phyloP scores from a whole-genome alignment of 2,329 filamentous ascomycete genomes.

The Xylariaceae sp. region DNA sequence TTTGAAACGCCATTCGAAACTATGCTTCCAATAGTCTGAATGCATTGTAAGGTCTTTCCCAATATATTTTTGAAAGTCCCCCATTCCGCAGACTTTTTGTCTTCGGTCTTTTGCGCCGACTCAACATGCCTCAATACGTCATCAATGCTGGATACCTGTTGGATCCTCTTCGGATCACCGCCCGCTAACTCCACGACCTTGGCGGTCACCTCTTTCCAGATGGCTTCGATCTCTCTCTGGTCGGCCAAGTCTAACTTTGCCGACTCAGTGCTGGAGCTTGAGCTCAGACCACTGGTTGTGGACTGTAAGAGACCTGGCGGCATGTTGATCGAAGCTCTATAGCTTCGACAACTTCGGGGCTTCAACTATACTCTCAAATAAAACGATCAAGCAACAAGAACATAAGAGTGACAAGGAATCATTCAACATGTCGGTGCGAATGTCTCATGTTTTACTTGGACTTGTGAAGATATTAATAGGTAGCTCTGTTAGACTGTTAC shows the following conservation, averaged over 20 bases:
- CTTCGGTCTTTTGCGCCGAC: constrained; percentile 21
- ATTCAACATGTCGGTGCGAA: too few species aligned
- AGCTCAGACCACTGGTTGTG: constrained; percentile 17
- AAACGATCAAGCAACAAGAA: too few species aligned
- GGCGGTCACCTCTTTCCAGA: constrained; percentile 32
- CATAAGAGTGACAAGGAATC: too few species aligned
- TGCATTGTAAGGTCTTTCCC: constrained; percentile 31
- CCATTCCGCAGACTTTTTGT: constrained; percentile 29
- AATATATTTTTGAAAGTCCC: constrained; percentile 26
- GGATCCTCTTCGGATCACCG: constrained; percentile 24
- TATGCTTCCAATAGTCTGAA: constrained; percentile 32
- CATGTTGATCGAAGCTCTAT: constrained; percentile 11
- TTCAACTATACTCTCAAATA: too few species aligned
- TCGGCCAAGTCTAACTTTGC: constrained; percentile 23
- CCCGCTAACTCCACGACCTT: constrained; percentile 32
- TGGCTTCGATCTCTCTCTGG: constrained; percentile 29
- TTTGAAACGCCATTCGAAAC: constrained; percentile 28
- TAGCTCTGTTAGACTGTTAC: too few species aligned
- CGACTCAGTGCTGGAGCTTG: constrained; percentile 11
- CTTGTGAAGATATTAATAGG: too few species aligned
- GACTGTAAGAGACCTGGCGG: constrained; percentile 20
- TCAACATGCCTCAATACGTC: constrained; percentile 30
- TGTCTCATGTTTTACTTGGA: too few species aligned
- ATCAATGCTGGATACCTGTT: constrained; percentile 26
- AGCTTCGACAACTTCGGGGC: too few species aligned